Base-by-base conservation (phyloP, 345 rosid species). In the Microthlaspi erraticum region DNA sequence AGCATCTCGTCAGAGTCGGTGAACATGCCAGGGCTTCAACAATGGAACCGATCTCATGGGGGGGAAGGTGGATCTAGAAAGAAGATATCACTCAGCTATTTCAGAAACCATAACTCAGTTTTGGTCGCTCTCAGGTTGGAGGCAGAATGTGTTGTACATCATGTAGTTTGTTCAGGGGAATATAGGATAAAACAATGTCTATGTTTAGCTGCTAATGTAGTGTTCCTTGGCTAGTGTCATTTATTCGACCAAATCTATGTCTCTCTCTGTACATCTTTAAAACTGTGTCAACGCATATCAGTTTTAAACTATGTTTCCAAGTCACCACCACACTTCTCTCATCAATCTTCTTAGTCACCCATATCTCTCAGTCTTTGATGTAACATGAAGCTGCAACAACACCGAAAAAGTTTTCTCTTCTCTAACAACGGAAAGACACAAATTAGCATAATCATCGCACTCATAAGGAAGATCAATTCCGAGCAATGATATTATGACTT, bases 21-120 rank as follows among this genome's bases (percentile, higher is more conserved):
- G 29, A 90, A 84, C 83, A 90, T 88, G 97, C 88, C 81, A 0
- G 93, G 77, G 84, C 90, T 93, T 60, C 60, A 80, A 53, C 86
- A 93, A 64, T 93, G 97, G 97, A 93, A 90, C 18, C 18, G 91
- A 93, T 73, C 88, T 86, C n/a, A 88, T 5, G 97, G 98, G 0
- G 97, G 98, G 0, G 97, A 90, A 81, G 96, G 92, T 10, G 98
- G 96, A 10, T 93, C 97, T 5, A 82, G 97, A 76, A 88, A 81
- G 77, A 90, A 82, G 81, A 82, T 69, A 79, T 66, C 95, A 18
- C 90, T 90, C 45, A 90, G 93, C 87, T 93, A 87, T 75, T 88
- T 90, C 4, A 57, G 38, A 60, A 70, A 39, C 60, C 44, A 51
- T 41, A 49, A 32, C 60, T 18, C 52, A 39, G 4, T 13, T 71